Base-by-base conservation (phyloP, 2,329 filamentous ascomycete species). In the Myrmaecium sp. region DNA sequence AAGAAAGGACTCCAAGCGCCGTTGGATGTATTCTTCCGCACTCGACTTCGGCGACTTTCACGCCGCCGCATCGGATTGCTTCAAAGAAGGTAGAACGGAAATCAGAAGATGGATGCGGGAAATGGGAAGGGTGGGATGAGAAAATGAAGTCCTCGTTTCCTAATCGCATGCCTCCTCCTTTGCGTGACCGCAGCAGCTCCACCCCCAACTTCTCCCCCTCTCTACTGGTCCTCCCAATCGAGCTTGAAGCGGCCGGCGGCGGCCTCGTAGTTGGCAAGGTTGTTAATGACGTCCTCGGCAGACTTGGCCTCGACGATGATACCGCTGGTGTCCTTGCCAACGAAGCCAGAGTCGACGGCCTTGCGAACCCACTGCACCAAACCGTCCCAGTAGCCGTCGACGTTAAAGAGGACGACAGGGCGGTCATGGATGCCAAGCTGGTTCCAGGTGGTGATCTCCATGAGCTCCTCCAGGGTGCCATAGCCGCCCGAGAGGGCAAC, bases 391-490 rank as follows among this genome's bases (percentile, higher is more conserved):
- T 92, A 95, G 0, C 83, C 82, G 29, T 84, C 73, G 14, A 94
- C 65, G 50, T 95, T 95, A 39, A 80, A 69, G 25, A 94, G 58
- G 28, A 86, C 73, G 23, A 95, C 73, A 3, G 77, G 79, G 26
- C 66, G 62, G 40, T 64, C 64, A 54, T 95, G 89, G 37, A 98
- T 95, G 1, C 89, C 86, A 26, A 98, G 57, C 58, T 95, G 89
- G 52, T 94, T 95, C 84, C 89, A 98, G 7, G 81, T 91, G 14
- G 73, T 74, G 3, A 81, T 71, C 58, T 91, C 81, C 53, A 93
- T 83, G 47, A 98, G 65, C 63, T 98, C 89, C 58, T 98, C 89
- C 48, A 95, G 66, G 2, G 89, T 98, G 12, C 89, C 89, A 52
- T 86, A 98, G 1, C 89, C 89, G 22, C 86, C 86, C 29, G 69